Evolutionary conservation across 768 basidiomycete genomes (phyloP), one percentile per base, ranked within the genome.

Genomic region (Termitomyces sp.): DNA sequence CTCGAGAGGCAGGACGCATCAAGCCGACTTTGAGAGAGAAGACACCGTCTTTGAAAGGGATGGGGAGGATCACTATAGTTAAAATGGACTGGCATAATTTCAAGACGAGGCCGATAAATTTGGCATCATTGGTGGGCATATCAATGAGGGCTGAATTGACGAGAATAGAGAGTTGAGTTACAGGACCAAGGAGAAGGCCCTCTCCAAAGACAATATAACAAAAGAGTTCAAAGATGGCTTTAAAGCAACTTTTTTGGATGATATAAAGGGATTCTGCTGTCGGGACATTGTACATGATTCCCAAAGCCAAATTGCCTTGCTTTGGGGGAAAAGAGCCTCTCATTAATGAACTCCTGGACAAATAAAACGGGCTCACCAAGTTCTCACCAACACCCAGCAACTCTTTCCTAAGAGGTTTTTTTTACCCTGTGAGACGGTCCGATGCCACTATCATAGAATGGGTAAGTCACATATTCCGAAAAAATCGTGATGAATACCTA

Each of bases 1-100:
- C 67, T 14, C 22, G 38, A 6, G 58, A 62, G 53, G 58, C 57
- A 20, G 69, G 73, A 6, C 53, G 53, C 46, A 59, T 48, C 2
- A 54, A 28, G 1, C 24, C 53, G 13, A 55, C 47, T 32, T 40
- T 55, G 13, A 59, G 53, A 22, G 58, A 59, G 28, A 59, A 54
- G 32, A 50, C 40, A 13, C 58, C 58, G 10, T 30, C 47, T 43
- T 54, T 12, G n/a, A 48, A 38, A 4, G 46, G 46, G n/a, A 58
- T 32, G 12, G 53, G 53, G 53, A 30, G 58, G 47, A 13, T 58
- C 58, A 24, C 36, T 48, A 8, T 36, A 36, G 44, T 58, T 48
- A 6, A 46, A 54, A 26, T 54, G 53, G 12, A 58, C 42, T 1
- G 58, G 58, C 47, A 48, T 46, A n/a, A 58, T 12, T 22, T 58